phyloP scores from a whole-genome alignment of 2,329 filamentous ascomycete species.

The Escovopsis sp. region DNA sequence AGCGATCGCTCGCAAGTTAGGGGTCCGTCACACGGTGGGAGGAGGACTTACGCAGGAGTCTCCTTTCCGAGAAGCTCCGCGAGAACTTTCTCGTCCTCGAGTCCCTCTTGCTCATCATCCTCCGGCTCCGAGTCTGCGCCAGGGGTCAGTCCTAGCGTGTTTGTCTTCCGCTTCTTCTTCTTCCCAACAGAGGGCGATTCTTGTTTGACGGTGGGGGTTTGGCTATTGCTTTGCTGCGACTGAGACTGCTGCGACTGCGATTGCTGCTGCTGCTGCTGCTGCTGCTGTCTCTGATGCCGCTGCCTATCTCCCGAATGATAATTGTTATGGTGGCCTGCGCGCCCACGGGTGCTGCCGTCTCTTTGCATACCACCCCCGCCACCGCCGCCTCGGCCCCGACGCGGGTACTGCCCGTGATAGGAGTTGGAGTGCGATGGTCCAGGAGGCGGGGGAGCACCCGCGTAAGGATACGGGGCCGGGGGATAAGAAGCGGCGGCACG shows the following conservation, averaged over 20 bases:
- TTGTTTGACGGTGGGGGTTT: conserved; percentile 12
- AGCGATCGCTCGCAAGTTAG: background rate
- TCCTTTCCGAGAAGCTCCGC: conserved; percentile 40
- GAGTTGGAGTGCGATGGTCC: conserved; percentile 19
- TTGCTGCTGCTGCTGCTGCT: conserved; percentile 8
- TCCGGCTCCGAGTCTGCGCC: conserved; percentile 49
- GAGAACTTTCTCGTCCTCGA: conserved; percentile 49
- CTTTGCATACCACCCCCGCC: conserved; percentile 14
- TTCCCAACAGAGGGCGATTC: conserved; percentile 37
- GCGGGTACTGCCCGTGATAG: conserved; percentile 20
- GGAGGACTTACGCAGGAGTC: conserved; percentile 34
- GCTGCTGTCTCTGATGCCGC: conserved; percentile 15
- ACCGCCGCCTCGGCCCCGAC: conserved; percentile 16
- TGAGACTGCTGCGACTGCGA: conserved; percentile 12
- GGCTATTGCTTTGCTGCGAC: conserved; percentile 9
- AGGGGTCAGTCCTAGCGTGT: conserved; percentile 57
- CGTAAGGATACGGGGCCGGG: conserved; percentile 20
- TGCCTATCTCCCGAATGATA: conserved; percentile 31
- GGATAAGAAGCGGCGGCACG: conserved; percentile 22
- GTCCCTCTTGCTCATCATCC: conserved; percentile 39
- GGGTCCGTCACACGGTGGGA: background rate
- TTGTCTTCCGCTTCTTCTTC: conserved; percentile 59
- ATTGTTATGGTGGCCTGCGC: conserved; percentile 20
- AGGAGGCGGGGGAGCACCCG: conserved; percentile 24
- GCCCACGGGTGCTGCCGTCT: conserved; percentile 27